Evolutionary conservation across 495 filamentous ascomycete species (phyloP).

Genomic region (Cenococcum geophilum): DNA sequence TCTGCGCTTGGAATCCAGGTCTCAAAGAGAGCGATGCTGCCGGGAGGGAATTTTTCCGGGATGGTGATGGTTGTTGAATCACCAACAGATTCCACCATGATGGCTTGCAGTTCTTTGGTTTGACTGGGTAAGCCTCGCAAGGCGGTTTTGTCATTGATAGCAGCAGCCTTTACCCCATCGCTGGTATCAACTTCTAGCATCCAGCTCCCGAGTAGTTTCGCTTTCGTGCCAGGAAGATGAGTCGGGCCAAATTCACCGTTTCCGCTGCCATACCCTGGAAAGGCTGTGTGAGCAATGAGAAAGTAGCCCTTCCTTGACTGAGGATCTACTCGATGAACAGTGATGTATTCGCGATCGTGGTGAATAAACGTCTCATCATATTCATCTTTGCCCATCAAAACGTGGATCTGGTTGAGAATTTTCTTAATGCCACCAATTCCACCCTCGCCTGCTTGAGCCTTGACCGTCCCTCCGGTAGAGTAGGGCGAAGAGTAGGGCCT

Average conservation of each 20-base stretch:
- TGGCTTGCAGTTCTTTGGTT: conserved; percentile 64
- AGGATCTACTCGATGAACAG: conserved; percentile 90
- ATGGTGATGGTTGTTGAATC: conserved; percentile 74
- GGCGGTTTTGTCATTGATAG: conserved; percentile 59
- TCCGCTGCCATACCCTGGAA: conserved; percentile 76
- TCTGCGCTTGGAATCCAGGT: conserved; percentile 87
- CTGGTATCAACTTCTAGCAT: conserved; percentile 71
- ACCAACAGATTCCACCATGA: conserved; percentile 58
- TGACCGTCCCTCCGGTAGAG: conserved; percentile 56
- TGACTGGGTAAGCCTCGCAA: conserved; percentile 76
- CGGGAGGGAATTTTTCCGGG: conserved; percentile 77
- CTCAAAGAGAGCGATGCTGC: conserved; percentile 90
- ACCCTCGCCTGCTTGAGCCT: conserved; percentile 56
- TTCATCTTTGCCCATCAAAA: conserved; percentile 84
- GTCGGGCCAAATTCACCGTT: conserved; percentile 71
- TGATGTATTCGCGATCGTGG: conserved; percentile 92
- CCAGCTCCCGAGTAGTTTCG: conserved; percentile 81
- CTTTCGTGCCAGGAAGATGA: conserved; percentile 64
- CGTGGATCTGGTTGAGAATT: conserved; percentile 86
- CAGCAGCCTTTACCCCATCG: conserved; percentile 56
- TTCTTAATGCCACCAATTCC: conserved; percentile 88
- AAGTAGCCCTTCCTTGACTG: conserved; percentile 87
- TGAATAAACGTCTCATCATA: conserved; percentile 96
- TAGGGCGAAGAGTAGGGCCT: conserved; percentile 66
- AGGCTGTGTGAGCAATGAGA: conserved; percentile 90